Evolutionary conservation across 2,329 filamentous ascomycete genomes (phyloP), one percentile per base, ranked within the genome.

Genomic region (Talaromyces sp.): DNA sequence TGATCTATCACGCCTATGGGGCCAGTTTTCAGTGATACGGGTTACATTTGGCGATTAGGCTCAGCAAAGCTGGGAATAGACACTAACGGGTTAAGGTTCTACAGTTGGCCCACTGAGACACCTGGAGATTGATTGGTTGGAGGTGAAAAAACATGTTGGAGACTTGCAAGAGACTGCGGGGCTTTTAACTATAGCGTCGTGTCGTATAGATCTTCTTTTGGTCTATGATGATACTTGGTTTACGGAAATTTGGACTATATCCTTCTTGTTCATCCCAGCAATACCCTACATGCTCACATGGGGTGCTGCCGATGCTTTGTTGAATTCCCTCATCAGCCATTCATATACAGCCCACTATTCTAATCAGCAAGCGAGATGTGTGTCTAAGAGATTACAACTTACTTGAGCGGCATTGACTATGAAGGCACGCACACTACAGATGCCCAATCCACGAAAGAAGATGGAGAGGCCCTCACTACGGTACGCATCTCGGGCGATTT

Each of bases 351-450:
- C 90, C 93, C 93, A 98, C 80, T 93, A 58, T 65, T 58, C 37
- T 33, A 11, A 62, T 66, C 39, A 66, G 65, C 14, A 14, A 33
- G 52, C n/a, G 11, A 43, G n/a, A 11, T 31, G 16, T 37, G 13
- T 8, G 37, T 6, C 11, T 24, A 2, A 35, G 35, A 35, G 24
- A 33, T 56, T 37, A 54, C 47, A 61, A 72, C 78, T 67, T 76
- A 83, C 82, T 75, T 89, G 87, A n/a, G 92, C 90, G 2, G 94
- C 93, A 80, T 97, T 97, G 45, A 97, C 94, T 61, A 96, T 81
- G 75, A 98, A 97, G 0, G 94, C 94, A 70, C 94, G 83, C 9
- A 90, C 78, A 76, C 91, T 96, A 76, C 94, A 98, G 37, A 97
- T 83, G 0, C 88, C 87, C 48, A 98, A 76, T 0, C 91, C 91